Evolutionary conservation across 2,329 filamentous ascomycete genomes (phyloP).

Genomic region (Leptographium procerum): DNA sequence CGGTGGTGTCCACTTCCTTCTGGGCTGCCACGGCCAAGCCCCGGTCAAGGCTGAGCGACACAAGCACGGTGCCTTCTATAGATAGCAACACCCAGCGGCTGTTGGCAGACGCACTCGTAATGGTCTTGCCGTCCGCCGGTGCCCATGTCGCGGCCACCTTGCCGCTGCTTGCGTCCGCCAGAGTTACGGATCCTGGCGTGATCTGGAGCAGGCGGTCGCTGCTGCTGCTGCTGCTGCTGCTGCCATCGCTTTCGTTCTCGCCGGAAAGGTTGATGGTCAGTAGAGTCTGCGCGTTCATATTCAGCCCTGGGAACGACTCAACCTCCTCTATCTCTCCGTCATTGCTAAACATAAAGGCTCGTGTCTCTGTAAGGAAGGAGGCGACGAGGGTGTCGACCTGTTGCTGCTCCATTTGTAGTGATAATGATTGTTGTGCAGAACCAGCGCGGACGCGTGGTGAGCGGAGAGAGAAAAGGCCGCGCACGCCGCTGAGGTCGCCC

Average conservation of each 20-base stretch:
- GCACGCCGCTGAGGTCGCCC: conserved; percentile 64
- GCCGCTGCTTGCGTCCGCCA: conserved; percentile 51
- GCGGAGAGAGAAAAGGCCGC: conserved; percentile 59
- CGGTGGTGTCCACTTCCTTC: conserved; percentile 51
- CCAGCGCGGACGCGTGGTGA: conserved; percentile 28
- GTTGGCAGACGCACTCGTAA: conserved; percentile 72
- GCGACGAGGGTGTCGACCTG: conserved; percentile 60
- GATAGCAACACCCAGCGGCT: conserved; percentile 59
- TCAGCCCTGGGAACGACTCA: conserved; percentile 60
- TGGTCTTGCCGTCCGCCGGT: conserved; percentile 37
- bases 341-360: conserved; percentile 64
- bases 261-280: conserved; percentile 51
- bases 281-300: conserved; percentile 60
- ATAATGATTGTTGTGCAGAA: no score
- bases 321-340: conserved; percentile 79
- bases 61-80: conserved; percentile 59
- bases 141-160: conserved; percentile 48
- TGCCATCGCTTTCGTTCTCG: no score
- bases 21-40: conserved; percentile 46
- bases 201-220: conserved; percentile 58
- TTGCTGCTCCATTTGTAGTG: neutral
- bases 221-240: no score
- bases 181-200: conserved; percentile 48
- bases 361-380: conserved; percentile 73
- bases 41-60: conserved; percentile 53